These are phyloP conservation scores for Strobilomyces dryophilus DNA, from an alignment of 768 basidiomycete genomes.

Conservation along the genomic window DNA sequence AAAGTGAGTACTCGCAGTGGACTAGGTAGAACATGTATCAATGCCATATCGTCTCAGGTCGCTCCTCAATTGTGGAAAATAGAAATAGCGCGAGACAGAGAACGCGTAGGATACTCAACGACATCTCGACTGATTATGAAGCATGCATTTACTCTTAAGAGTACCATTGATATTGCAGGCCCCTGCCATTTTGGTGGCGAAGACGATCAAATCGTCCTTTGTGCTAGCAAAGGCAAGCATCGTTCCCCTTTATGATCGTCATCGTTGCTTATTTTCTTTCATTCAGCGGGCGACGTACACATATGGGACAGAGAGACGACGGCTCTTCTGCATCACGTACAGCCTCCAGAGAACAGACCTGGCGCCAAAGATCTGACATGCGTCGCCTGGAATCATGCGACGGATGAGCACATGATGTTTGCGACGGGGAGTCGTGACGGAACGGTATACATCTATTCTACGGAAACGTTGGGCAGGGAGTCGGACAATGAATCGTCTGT, in stretches of 20 bases:
- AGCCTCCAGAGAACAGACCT: conserved; percentile 41
- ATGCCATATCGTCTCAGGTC: conserved; percentile 38
- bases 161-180: conserved; percentile 67
- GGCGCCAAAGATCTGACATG: conserved; percentile 67
- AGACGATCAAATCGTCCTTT: conserved; percentile 73
- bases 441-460: conserved; percentile 68
- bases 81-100: conserved; percentile 53
- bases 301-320: conserved; percentile 86
- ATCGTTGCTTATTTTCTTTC: not conserved
- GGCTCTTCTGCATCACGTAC: conserved; percentile 64
- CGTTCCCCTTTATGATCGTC: not conserved
- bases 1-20: conserved; percentile 15
- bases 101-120: conserved; percentile 32
- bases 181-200: conserved; percentile 80
- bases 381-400: conserved; percentile 72
- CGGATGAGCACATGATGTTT: conserved; percentile 47
- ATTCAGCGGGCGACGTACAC: conserved; percentile 72
- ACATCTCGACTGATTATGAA: conserved; percentile 37
- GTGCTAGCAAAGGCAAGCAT: conserved; percentile 71
- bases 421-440: conserved; percentile 80
- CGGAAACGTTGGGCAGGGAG: conserved; percentile 26
- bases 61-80: conserved; percentile 76
- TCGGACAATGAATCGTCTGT: conserved; percentile 24
- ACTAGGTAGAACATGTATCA: conserved; percentile 9
- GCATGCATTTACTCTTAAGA: conserved; percentile 73